Base-by-base conservation (phyloP, 2,329 filamentous ascomycete species). In the Harringtonia lauricola region DNA sequence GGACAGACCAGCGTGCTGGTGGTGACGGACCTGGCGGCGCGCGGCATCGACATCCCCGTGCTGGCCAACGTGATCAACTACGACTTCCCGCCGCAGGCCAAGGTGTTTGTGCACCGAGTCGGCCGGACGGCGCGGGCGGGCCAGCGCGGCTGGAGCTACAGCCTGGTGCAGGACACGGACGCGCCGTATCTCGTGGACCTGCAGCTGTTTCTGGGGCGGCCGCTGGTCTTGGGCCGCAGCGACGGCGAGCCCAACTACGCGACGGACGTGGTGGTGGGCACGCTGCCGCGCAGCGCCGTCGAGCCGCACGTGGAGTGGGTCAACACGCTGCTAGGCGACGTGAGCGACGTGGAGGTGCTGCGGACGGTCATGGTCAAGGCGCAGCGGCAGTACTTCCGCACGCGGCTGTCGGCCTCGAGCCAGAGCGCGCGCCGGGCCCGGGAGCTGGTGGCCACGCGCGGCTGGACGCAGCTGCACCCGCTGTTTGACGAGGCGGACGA, bases 1-100 rank as follows among this genome's bases (percentile, higher is more conserved):
- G 92, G 92, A 8, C 75, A 83, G 50, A 84, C 86, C 0, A 90
- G 95, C 53, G 88, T 98, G 39, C 67, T 98, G 9, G 89, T 98
- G 3, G 90, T 96, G 36, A 98, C 92, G 1, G 92, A 98, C 59
- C 88, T 98, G 43, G 92, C 92, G 14, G 92, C 92, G 19, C 77
- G 92, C 70, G 90, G 92, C 78, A 94, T 98, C 49, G 92, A 98
- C 77, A 95, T 98, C 52, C 92, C 92, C 0, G 76, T 95, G 38
- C 72, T 98, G 30, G 89, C 87, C 45, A 96, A 98, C 59, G 92
- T 98, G 47, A 90, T 98, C 68, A 96, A 98, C 68, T 98, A 94
- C 63, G 90, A 96, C 58, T 98, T 98, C 51, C 90, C 92, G 3
- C 85, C 90, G 2, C 92, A 96, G 56, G 87, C 92, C 18, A 98